phyloP scores from a whole-genome alignment of 2,329 filamentous ascomycete species.

The Cytospora chrysosperma region DNA sequence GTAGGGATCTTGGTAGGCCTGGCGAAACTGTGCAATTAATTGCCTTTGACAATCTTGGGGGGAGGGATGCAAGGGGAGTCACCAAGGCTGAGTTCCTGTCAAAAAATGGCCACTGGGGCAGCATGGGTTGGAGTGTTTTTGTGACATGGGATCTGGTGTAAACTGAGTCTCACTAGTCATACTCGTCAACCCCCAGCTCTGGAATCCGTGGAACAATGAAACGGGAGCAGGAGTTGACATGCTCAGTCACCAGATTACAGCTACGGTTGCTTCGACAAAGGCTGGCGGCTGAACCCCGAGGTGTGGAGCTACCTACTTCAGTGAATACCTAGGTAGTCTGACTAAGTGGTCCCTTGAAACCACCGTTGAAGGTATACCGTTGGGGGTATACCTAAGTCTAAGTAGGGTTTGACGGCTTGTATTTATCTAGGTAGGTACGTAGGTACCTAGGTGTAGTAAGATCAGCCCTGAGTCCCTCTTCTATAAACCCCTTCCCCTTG shows the following conservation, averaged over 20 bases:
- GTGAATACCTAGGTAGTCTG: no score
- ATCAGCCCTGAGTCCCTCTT: neutral
- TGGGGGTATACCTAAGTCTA: no score
- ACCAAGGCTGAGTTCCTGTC: conserved; percentile 46
- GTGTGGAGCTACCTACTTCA: no score
- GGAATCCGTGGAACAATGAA: neutral
- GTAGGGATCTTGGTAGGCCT: conserved; percentile 60
- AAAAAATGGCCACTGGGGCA: conserved; percentile 42
- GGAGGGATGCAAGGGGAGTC: conserved; percentile 47
- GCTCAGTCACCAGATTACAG: neutral
- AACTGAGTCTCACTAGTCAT: neutral
- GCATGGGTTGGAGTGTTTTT: conserved; percentile 45
- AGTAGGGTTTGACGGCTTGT: no score
- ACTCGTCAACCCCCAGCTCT: neutral
- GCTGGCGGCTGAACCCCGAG: neutral
- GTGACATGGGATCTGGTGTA: conserved; percentile 52
- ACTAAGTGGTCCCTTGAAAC: neutral
- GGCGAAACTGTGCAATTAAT: conserved; percentile 68
- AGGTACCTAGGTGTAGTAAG: neutral
- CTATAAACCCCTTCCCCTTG: neutral
- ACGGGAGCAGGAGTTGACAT: neutral
- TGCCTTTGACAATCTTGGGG: conserved; percentile 52
- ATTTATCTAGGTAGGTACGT: neutral
- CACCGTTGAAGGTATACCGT: neutral
- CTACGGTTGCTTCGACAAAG: neutral